Base-by-base conservation (phyloP, 2,329 filamentous ascomycete species). In the Paracoccidioides lutzii region DNA sequence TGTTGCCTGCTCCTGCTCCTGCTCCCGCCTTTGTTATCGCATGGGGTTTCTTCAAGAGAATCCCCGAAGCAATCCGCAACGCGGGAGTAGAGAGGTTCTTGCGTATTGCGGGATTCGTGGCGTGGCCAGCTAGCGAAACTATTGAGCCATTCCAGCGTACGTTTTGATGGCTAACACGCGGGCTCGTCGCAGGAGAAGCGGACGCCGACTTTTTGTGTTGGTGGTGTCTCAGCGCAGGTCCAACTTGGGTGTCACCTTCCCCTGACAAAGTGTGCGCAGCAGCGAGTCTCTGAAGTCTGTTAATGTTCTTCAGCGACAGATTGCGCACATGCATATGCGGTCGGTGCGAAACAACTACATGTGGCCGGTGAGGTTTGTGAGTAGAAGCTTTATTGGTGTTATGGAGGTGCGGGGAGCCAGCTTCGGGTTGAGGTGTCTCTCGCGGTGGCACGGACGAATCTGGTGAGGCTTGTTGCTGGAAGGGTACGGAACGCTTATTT, bases 201-300 rank as follows among this genome's bases (percentile, higher is more conserved):
- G 72, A 72, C 43, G 72, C 72, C 5, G 73, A 76, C 59, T 73
- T 75, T 63, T 75, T 75, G 58, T 73, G 69, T 52, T 74, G 69
- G 62, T 76, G 74, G 57, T 72, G 63, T 45, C 68, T 66, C n/a
- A 60, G 60, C 10, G 54, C 48, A 22, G 38, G 59, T 49, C 42
- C 58, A 55, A 48, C 53, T 40, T 54, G 52, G 28, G 54, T 54
- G 58, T 44, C 63, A 61, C 40, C 60, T 60, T 55, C 51, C 41
- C 41, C 72, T 67, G 38, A 66, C 58, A 28, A 60, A 54, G 68
- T 67, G 60, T 67, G 62, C 48, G 65, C 58, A 53, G 65, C 63
- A 46, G 64, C 62, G 54, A 73, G 61, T 50, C 68, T 67, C 53
- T 72, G 70, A 40, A 74, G 59, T 60, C 75, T 75, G 60, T 70